These are phyloP conservation scores for Penicillium sp. DNA, from an alignment of 2,329 filamentous ascomycete genomes.

Conservation along the genomic window DNA sequence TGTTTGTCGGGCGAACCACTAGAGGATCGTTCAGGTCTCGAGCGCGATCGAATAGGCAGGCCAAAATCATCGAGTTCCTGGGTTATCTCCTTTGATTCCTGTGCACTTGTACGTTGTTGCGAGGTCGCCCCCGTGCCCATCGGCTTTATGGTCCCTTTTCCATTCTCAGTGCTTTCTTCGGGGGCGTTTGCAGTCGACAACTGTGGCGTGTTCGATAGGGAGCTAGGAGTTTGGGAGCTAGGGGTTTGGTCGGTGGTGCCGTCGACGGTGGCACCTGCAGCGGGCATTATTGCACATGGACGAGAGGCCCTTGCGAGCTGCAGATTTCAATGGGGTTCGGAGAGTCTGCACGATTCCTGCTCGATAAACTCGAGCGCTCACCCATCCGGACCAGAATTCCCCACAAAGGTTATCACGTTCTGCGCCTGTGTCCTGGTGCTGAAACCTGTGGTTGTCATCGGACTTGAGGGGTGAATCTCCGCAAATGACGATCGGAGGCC, in stretches of 20 bases:
- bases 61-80: constrained; percentile 39
- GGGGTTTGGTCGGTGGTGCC: constrained; percentile 24
- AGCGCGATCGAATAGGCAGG: constrained; percentile 33
- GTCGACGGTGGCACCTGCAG: constrained; percentile 25
- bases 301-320: constrained; percentile 9
- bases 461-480: constrained; percentile 18
- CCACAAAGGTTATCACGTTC: neutral
- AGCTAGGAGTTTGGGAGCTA: constrained; percentile 7
- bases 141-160: constrained; percentile 16
- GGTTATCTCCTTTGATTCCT: constrained; percentile 5
- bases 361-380: constrained; percentile 10
- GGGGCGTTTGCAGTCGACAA: constrained; percentile 7
- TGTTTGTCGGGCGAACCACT: constrained; percentile 6
- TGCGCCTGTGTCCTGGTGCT: constrained; percentile 6
- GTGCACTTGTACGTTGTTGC: neutral
- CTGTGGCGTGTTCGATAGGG: constrained; percentile 11
- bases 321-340: constrained; percentile 13
- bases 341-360: constrained; percentile 11
- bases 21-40: constrained; percentile 14
- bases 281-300: constrained; percentile 31
- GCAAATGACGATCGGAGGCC: constrained; percentile 19
- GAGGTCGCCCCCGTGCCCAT: constrained; percentile 1
- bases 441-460: constrained; percentile 19
- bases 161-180: constrained; percentile 9
- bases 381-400: constrained; percentile 16